Evolutionary conservation across 2,329 filamentous ascomycete species (phyloP).

Genomic region (Lecanicillium sp.): DNA sequence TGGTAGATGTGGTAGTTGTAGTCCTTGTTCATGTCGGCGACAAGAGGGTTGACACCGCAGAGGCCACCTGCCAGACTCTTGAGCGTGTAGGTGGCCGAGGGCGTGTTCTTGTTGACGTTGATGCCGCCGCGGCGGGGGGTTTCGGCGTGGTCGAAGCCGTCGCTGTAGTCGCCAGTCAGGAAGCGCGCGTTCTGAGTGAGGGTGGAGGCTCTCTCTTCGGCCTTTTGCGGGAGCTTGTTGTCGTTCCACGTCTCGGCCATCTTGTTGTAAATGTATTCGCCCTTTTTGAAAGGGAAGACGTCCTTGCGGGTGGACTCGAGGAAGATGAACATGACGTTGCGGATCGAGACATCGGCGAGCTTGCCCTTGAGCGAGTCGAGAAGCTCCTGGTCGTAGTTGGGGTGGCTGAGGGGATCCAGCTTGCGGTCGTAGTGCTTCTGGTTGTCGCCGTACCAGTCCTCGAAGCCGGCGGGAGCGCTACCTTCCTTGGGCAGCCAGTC

Average conservation of each 20-base stretch:
- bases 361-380: constrained; percentile 23
- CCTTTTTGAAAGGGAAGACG: constrained; percentile 39
- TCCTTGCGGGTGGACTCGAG: constrained; percentile 40
- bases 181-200: constrained; percentile 28
- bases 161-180: constrained; percentile 32
- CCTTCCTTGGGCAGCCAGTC: constrained; percentile 23
- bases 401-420: constrained; percentile 34
- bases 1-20: constrained; percentile 37
- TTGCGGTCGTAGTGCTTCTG: constrained; percentile 28
- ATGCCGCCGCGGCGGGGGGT: constrained; percentile 30
- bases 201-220: constrained; percentile 22
- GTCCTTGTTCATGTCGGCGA: constrained; percentile 37
- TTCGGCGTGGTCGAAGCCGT: constrained; percentile 25
- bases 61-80: constrained; percentile 37
- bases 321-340: constrained; percentile 36
- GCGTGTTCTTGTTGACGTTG: constrained; percentile 34
- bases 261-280: constrained; percentile 31
- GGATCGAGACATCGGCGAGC: constrained; percentile 29
- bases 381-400: constrained; percentile 31
- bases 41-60: constrained; percentile 35
- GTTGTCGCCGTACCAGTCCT: constrained; percentile 24
- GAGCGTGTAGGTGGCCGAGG: constrained; percentile 37
- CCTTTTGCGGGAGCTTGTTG: constrained; percentile 27
- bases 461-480: constrained; percentile 13
- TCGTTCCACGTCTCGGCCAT: constrained; percentile 27